These are phyloP conservation scores for Berberis vulgaris DNA, from an alignment of 164 flowering plant genomes.

Conservation along the genomic window DNA sequence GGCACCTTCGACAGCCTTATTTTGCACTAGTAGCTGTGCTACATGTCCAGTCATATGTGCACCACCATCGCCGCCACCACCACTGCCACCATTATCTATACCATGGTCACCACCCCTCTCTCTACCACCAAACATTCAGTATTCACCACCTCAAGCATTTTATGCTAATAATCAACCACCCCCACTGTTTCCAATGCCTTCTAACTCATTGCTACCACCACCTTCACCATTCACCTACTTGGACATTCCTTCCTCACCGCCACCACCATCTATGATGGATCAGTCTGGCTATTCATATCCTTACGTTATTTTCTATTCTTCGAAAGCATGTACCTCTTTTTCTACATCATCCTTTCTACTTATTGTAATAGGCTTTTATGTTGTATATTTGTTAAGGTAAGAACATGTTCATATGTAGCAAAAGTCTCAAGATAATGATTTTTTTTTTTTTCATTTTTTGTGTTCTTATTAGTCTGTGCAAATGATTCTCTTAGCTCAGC, in stretches of 20 bases:
- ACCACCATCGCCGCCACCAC: constrained; percentile 30
- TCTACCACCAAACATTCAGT: neutral
- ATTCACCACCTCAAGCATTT: constrained; percentile 4
- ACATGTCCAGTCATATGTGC: constrained; percentile 50
- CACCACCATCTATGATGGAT: constrained; percentile 4
- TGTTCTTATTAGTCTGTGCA: no score
- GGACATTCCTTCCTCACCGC: constrained; percentile 1
- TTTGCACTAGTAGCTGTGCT: constrained; percentile 49
- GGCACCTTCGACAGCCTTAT: neutral
- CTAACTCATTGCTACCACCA: neutral
- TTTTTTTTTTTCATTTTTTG: no score
- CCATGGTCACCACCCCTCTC: constrained; percentile 10
- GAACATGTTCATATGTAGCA: no score
- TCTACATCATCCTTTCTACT: constrained; percentile 1
- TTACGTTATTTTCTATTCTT: constrained; percentile 38
- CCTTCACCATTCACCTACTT: neutral
- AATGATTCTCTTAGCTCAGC: no score
- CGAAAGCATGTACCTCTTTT: constrained; percentile 13
- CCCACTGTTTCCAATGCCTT: neutral
- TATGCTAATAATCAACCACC: constrained; percentile 1
- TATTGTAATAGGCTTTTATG: constrained; percentile 9
- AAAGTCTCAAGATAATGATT: no score
- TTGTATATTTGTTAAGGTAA: no score
- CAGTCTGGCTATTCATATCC: constrained; percentile 21
- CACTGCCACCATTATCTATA: neutral